Evolutionary conservation across 1,284 basidiomycete genomes (phyloP).

Genomic region (Mycena citricolor): DNA sequence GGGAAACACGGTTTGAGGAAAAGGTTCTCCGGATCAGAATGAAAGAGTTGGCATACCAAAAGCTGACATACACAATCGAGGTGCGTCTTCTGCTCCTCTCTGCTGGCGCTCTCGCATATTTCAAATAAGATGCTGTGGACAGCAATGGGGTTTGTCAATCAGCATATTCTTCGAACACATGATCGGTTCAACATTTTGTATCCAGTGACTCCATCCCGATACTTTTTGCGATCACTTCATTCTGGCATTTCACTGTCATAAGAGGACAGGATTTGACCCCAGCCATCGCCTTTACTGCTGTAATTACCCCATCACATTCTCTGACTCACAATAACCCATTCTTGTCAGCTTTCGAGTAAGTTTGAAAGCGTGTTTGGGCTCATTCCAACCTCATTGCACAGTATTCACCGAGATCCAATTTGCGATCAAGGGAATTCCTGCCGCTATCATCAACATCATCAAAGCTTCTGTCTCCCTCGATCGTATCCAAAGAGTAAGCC

Average conservation of each 20-base stretch:
- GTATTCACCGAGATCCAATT: conserved; percentile 88
- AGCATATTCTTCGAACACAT: not conserved
- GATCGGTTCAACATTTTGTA: not conserved
- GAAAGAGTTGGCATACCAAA: conserved; percentile 81
- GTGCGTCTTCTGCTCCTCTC: conserved; percentile 32
- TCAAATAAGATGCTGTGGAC: conserved; percentile 53
- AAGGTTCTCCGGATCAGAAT: conserved; percentile 71
- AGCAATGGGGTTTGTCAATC: conserved; percentile 61
- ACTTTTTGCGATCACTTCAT: conserved; percentile 74
- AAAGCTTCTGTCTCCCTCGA: conserved; percentile 69
- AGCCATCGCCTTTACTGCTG: conserved; percentile 76
- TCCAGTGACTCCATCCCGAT: conserved; percentile 70
- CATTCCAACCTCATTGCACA: not conserved
- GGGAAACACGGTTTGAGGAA: conserved; percentile 87
- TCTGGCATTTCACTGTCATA: conserved; percentile 81
- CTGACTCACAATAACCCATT: not conserved
- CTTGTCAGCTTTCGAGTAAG: conserved; percentile 1
- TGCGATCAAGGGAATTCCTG: conserved; percentile 81
- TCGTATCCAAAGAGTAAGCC: conserved; percentile 73
- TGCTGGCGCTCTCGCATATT: not conserved
- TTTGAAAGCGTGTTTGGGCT: not conserved
- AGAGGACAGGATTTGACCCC: conserved; percentile 75
- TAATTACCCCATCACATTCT: not conserved
- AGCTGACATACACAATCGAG: conserved; percentile 84
- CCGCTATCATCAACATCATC: conserved; percentile 84